A percentile compares a stretch with the other conserved stretches of the same genome.
These are phyloP conservation scores for Cladosporium austrohemisphaericum DNA, from an alignment of 2,329 filamentous ascomycete species.

Conservation along the genomic window DNA sequence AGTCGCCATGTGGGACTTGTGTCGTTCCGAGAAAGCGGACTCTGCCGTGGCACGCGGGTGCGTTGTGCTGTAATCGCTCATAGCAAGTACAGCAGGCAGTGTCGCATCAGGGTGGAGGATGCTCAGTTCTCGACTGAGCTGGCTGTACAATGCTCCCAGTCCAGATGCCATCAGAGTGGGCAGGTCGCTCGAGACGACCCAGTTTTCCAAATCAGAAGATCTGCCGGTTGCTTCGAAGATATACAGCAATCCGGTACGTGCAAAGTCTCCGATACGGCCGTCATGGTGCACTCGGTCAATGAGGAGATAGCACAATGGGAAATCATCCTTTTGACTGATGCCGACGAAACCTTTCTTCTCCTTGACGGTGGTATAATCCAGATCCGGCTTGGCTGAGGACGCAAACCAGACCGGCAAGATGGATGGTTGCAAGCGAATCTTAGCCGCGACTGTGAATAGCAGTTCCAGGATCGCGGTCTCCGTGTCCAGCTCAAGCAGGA, in stretches of 20 bases:
- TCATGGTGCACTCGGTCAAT: conserved; percentile 97
- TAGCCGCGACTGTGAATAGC: conserved; percentile 92
- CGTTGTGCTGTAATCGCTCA: conserved; percentile 83
- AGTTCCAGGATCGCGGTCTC: conserved; percentile 89
- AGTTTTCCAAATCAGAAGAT: conserved; percentile 79
- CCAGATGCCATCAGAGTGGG: conserved; percentile 97
- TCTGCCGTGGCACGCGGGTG: conserved; percentile 67
- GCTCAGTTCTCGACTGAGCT: conserved; percentile 71
- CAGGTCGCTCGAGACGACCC: conserved; percentile 95
- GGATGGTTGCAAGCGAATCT: conserved; percentile 83
- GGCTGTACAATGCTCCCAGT: conserved; percentile 72
- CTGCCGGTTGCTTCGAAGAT: conserved; percentile 90
- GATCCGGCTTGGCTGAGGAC: conserved; percentile 35
- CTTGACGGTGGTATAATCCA: conserved; percentile 39
- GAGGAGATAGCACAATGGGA: conserved; percentile 90
- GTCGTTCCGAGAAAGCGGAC: conserved; percentile 68
- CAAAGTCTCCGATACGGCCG: conserved; percentile 92
- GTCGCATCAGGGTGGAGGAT: conserved; percentile 71
- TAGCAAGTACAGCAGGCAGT: conserved; percentile 75
- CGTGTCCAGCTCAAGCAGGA: conserved; percentile 72
- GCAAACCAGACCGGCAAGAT: conserved; percentile 93
- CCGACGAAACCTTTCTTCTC: conserved; percentile 72
- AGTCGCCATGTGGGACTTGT: conserved; percentile 82
- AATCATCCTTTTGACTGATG: conserved; percentile 81
- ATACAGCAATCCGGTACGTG: conserved; percentile 87